Conservation (phyloP, 2,329 filamentous ascomycete species). For the Ustulina deusta region DNA sequence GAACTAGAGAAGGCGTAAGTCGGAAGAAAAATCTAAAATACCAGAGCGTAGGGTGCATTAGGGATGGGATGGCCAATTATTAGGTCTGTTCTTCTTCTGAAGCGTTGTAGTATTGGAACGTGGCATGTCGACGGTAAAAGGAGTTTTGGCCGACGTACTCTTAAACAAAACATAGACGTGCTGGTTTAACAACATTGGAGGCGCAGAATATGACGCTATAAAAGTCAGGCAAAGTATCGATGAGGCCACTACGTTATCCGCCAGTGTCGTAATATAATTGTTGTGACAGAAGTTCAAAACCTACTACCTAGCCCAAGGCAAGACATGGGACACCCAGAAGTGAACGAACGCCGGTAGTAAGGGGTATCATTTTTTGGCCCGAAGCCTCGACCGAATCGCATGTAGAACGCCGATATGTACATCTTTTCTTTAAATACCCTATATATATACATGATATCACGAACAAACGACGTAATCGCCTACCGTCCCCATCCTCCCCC, state of each 20-base stretch:
- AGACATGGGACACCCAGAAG: neutral
- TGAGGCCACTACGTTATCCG: neutral
- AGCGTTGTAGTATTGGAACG: neutral
- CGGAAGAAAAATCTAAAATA: neutral
- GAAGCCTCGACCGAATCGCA: constrained; percentile 1
- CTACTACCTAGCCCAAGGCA: neutral
- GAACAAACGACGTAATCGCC: neutral
- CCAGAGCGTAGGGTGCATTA: neutral
- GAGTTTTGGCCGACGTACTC: neutral
- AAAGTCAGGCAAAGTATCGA: neutral
- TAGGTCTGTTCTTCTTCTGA: constrained; percentile 3
- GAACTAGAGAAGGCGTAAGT: constrained; percentile 1
- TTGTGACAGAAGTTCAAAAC: no score
- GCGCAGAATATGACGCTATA: neutral
- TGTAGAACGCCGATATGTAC: constrained; percentile 14
- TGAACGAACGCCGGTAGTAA: constrained; percentile 8
- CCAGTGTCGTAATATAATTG: no score
- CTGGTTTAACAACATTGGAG: neutral
- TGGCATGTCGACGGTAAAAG: neutral
- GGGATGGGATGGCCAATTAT: neutral
- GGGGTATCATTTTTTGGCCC: constrained; percentile 33
- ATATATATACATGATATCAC: neutral
- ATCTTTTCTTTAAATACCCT: neutral
- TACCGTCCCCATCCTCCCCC: constrained; percentile 31
- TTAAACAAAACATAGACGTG: neutral